phyloP scores from a whole-genome alignment of 2,329 filamentous ascomycete genomes.

The Ophiognomonia clavigignenti-juglandacearum region DNA sequence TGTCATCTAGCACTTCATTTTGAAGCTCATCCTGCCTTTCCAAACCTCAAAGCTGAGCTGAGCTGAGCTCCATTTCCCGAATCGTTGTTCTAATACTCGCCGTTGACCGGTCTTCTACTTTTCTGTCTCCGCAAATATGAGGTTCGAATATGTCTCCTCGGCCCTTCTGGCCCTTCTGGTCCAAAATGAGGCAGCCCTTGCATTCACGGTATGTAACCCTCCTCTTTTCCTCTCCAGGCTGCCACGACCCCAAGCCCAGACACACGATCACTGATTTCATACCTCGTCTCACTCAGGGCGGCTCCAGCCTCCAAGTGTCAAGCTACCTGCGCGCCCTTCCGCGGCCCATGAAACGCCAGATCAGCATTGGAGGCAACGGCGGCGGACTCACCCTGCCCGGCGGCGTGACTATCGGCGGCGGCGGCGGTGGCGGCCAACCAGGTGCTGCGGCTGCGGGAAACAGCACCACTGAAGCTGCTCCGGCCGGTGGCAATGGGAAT shows the following conservation, averaged over 20 bases:
- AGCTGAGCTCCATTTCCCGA: background rate
- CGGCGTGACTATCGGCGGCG: conserved; percentile 10
- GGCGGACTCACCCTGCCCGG: conserved; percentile 1
- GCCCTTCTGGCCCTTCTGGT: conserved; percentile 7
- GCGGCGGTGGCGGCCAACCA: no score
- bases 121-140: conserved; percentile 1
- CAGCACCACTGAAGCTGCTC: no score
- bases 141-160: background rate
- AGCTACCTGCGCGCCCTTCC: background rate
- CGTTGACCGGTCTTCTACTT: conserved; percentile 6
- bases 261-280: background rate
- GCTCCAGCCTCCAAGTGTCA: conserved; percentile 8
- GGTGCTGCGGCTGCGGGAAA: no score
- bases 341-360: conserved; percentile 1
- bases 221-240: background rate
- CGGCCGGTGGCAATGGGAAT: no score
- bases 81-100: background rate
- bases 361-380: conserved; percentile 4
- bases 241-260: no score
- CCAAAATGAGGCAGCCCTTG: conserved; percentile 11
- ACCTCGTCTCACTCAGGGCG: conserved; percentile 5
- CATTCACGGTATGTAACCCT: conserved; percentile 14
- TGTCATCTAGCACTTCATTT: background rate
- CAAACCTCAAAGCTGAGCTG: background rate
- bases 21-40: background rate